Evolutionary conservation across 768 basidiomycete species (phyloP).

Genomic region (Epithele typhae): DNA sequence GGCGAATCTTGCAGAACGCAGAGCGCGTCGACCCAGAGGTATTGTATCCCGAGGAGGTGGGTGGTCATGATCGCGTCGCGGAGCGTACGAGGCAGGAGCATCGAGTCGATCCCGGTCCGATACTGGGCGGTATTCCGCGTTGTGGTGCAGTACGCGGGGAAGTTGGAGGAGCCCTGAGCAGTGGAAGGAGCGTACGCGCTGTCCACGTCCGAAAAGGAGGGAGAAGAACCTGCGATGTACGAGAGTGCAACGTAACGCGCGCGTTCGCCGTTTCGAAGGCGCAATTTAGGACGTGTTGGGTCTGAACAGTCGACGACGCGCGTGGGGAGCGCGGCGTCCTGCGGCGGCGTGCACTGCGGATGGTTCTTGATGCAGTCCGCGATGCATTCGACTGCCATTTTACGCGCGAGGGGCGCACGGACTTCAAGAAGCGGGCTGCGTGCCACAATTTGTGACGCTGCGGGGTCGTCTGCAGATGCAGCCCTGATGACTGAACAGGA

Average conservation of each 20-base stretch:
- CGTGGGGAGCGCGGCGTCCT: not conserved
- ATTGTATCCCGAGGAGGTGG: conserved; percentile 1
- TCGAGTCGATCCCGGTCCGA: not conserved
- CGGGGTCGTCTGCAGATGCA: conserved; percentile 6
- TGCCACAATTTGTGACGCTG: not conserved
- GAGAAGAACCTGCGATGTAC: not conserved
- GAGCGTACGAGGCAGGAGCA: conserved; percentile 7
- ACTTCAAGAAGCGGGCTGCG: not conserved
- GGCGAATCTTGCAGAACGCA: conserved; percentile 12
- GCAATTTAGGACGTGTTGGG: not conserved
- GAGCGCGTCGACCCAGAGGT: conserved; percentile 13
- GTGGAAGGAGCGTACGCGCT: too few species aligned
- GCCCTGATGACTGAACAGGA: too few species aligned
- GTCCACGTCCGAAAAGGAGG: too few species aligned
- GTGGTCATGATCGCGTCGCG: conserved; percentile 5
- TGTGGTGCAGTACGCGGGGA: not conserved
- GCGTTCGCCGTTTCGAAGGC: not conserved
- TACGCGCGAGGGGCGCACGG: not conserved
- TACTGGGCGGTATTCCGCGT: conserved; percentile 1
- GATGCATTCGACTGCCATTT: not conserved
- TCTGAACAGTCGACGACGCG: conserved; percentile 9
- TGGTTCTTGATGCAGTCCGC: conserved; percentile 3
- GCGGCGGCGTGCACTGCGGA: not conserved
- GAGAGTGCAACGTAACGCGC: conserved; percentile 6
- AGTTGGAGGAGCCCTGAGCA: not conserved